phyloP scores from a whole-genome alignment of 768 basidiomycete species.

The Suillus brevipes region DNA sequence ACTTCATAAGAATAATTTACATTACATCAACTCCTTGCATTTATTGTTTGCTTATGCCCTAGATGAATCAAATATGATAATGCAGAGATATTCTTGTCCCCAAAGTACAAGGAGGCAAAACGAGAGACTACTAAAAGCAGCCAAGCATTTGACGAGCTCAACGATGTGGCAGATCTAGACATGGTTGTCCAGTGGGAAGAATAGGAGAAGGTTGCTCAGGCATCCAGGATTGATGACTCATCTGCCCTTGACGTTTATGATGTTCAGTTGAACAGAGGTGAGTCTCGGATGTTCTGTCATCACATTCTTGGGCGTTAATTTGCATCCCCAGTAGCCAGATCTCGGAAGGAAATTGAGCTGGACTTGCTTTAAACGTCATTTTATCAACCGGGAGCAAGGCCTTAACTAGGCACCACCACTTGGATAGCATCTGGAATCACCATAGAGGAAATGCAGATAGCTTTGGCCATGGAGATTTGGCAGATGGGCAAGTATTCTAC shows the following conservation, averaged over 20 bases:
- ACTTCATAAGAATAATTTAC: too few relatives aligned
- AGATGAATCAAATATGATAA: conserved; percentile 15
- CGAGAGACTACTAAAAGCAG: neutral
- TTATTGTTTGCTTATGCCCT: too few relatives aligned
- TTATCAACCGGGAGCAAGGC: neutral
- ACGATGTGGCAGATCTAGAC: neutral
- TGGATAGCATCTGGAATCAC: neutral
- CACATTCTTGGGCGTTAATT: too few relatives aligned
- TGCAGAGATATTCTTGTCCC: neutral
- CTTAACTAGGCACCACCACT: neutral
- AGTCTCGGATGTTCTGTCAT: too few relatives aligned
- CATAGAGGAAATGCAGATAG: too few relatives aligned
- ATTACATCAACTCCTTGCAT: too few relatives aligned
- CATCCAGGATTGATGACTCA: neutral
- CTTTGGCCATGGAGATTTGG: too few relatives aligned
- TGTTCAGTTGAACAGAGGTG: neutral
- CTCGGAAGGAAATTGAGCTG: neutral
- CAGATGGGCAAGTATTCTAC: too few relatives aligned
- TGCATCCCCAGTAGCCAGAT: neutral
- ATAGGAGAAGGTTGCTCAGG: neutral
- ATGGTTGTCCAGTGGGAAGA: neutral
- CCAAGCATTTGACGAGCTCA: too few relatives aligned
- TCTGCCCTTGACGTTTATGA: conserved; percentile 4
- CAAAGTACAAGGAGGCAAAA: neutral
- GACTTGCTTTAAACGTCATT: neutral